Percentiles rank a stretch among this genome's conserved stretches.
Conservation (phyloP, 768 basidiomycete species). For the Tephrocybe rancida region DNA sequence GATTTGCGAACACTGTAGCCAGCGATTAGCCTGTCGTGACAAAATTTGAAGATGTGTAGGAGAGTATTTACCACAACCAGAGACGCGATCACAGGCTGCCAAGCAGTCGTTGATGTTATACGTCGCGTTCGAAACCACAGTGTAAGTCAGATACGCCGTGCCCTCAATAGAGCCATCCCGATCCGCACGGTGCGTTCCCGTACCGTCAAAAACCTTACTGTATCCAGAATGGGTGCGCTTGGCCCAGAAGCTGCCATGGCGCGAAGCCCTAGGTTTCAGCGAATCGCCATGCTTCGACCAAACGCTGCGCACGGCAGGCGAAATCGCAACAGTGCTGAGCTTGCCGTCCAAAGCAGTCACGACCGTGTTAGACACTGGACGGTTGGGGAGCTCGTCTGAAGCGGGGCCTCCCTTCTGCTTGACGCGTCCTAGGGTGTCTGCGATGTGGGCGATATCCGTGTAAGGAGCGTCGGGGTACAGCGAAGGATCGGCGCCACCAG, state of each 20-base stretch:
- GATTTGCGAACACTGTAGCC: constrained; percentile 42
- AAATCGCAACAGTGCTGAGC: constrained; percentile 24
- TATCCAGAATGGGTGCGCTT: constrained; percentile 31
- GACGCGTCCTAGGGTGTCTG: constrained; percentile 31
- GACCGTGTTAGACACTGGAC: constrained; percentile 32
- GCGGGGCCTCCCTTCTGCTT: constrained; percentile 39
- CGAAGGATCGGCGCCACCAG: constrained; percentile 26
- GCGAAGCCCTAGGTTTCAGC: not conserved
- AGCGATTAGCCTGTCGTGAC: not conserved
- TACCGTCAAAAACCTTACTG: constrained; percentile 38
- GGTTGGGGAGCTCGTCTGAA: constrained; percentile 29
- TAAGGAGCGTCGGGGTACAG: constrained; percentile 23
- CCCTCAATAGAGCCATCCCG: constrained; percentile 45
- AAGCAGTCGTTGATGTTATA: constrained; percentile 45
- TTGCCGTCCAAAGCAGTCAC: constrained; percentile 46
- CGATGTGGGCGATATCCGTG: constrained; percentile 37
- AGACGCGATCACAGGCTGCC: constrained; percentile 34
- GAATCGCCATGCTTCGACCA: constrained; percentile 12
- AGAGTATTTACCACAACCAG: constrained; percentile 36
- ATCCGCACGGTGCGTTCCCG: constrained; percentile 36
- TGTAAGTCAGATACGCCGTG: constrained; percentile 48
- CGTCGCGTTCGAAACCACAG: constrained; percentile 42
- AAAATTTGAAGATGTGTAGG: not conserved
- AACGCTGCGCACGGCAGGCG: constrained; percentile 12
- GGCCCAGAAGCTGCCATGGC: not conserved